These are phyloP conservation scores for Ceratorhiza oryzae-sativae DNA, from an alignment of 1,284 basidiomycete species.

Conservation along the genomic window DNA sequence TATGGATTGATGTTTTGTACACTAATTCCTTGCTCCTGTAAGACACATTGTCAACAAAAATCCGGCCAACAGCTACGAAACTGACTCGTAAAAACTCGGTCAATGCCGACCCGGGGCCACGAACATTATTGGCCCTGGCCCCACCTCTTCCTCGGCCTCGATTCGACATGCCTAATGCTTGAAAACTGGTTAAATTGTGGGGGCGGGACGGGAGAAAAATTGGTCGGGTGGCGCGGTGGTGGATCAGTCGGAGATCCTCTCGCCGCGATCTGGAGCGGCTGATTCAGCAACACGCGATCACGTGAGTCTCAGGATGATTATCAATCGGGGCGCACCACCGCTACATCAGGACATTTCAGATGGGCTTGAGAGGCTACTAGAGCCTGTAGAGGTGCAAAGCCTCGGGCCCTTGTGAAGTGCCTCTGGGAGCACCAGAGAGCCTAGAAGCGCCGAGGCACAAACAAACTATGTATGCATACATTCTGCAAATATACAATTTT, in stretches of 20 bases:
- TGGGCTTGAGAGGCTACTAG: no score
- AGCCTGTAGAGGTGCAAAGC: no score
- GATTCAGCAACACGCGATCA: constrained; percentile 25
- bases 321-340: background rate
- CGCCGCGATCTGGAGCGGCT: constrained; percentile 26
- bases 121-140: constrained; percentile 64
- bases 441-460: no score
- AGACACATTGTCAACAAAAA: background rate
- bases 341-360: no score
- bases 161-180: constrained; percentile 3
- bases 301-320: constrained; percentile 14
- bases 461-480: no score
- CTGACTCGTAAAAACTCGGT: constrained; percentile 88
- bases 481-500: no score
- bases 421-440: no score
- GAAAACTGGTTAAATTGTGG: background rate
- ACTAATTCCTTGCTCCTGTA: constrained; percentile 80
- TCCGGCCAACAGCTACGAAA: constrained; percentile 38
- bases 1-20: constrained; percentile 64
- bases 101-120: constrained; percentile 90
- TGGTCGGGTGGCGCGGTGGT: constrained; percentile 10
- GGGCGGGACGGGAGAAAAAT: background rate
- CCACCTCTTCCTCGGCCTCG: constrained; percentile 34
- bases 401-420: no score
- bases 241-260: constrained; percentile 10